Evolutionary conservation across 768 basidiomycete genomes (phyloP), one percentile per base, ranked within the genome.

Genomic region (Cystofilobasidium macerans): DNA sequence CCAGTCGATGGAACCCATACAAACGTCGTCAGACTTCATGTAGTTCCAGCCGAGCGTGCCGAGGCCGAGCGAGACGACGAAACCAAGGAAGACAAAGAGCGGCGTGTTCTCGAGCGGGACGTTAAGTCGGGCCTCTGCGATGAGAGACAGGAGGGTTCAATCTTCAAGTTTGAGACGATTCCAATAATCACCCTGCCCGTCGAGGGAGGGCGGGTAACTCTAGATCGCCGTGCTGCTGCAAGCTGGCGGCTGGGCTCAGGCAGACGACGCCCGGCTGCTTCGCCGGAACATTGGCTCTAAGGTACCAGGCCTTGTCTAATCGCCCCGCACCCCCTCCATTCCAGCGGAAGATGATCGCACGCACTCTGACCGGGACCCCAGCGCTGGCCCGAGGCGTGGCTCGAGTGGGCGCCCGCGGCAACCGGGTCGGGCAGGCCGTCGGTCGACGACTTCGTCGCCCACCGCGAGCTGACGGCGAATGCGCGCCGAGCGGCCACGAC

Each of bases 101-200:
- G 51, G 51, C 28, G 51, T 54, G 51, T 54, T 54, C n/a, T 54
- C 51, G 28, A 54, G 51, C 28, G 51, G 51, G 51, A 54, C 51
- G 28, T 54, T 54, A 16, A 54, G 14, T 11, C 30, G 26, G 28
- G 51, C 51, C 28, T 54, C 51, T 54, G 51, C 7, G 28, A 22
- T 12, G 45, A 18, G 45, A 9, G 36, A 38, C 36, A 14, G 36
- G 36, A 14, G 36, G 36, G n/a, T n/a, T n/a, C n/a, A n/a, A n/a
- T n/a, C n/a, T n/a, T n/a, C n/a, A n/a, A n/a, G n/a, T n/a, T n/a
- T n/a, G n/a, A n/a, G n/a, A n/a, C n/a, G n/a, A n/a, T n/a, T n/a
- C n/a, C n/a, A n/a, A n/a, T n/a, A n/a, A n/a, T n/a, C n/a, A n/a
- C n/a, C n/a, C n/a, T n/a, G n/a, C n/a, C n/a, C n/a, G 36, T 7